Percentiles rank a stretch among this genome's conserved stretches.
phyloP scores from a whole-genome alignment of 768 basidiomycete genomes.

The Xerocomellus dryophilus region DNA sequence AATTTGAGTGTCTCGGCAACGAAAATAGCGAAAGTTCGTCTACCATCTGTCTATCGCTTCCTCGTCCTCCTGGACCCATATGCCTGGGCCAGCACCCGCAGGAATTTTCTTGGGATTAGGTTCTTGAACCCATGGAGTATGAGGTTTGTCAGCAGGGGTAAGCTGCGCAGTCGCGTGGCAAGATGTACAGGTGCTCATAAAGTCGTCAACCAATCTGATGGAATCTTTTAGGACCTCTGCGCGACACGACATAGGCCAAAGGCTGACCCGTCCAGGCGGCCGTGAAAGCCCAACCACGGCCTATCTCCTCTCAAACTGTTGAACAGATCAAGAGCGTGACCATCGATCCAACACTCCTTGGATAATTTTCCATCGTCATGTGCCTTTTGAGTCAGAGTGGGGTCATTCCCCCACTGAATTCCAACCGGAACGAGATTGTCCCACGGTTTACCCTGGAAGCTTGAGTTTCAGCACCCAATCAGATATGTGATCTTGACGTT shows the following conservation, averaged over 20 bases:
- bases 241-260: neutral
- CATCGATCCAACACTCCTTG: neutral
- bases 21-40: neutral
- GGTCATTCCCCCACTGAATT: slow-evolving; percentile 4
- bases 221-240: neutral
- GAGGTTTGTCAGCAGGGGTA: too few relatives aligned
- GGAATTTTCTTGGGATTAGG: neutral
- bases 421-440: neutral
- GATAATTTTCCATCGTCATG: neutral
- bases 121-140: neutral
- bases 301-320: neutral
- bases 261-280: too few relatives aligned
- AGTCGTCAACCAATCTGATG: neutral
- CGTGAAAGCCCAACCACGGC: neutral
- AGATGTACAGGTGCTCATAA: neutral
- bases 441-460: neutral
- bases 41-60: neutral
- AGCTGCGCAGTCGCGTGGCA: neutral
- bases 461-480: neutral
- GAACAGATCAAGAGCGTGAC: neutral
- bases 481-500: neutral
- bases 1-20: neutral
- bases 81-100: neutral
- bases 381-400: neutral
- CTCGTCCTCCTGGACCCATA: neutral